Evolutionary conservation across 2,329 filamentous ascomycete genomes (phyloP).

Genomic region (Aureobasidium melanogenum): DNA sequence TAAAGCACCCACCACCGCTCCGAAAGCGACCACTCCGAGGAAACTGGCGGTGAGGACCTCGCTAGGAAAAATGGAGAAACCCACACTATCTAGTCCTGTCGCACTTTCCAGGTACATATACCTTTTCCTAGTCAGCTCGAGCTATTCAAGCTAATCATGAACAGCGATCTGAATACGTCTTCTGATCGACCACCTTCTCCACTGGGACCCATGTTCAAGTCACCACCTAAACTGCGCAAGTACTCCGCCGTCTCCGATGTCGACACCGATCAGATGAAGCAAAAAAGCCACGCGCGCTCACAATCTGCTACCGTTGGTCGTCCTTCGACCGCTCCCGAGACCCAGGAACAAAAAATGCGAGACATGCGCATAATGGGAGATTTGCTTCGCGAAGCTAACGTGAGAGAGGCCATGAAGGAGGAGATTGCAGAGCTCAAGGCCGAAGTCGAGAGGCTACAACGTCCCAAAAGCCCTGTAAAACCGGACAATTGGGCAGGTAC

Average conservation of each 20-base stretch:
- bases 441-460: constrained; percentile 11
- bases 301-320: constrained; percentile 11
- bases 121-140: too few relatives aligned
- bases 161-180: neutral
- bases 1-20: neutral
- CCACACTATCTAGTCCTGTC: neutral
- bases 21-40: neutral
- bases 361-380: constrained; percentile 16
- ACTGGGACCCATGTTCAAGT: neutral
- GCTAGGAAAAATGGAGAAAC: neutral
- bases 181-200: neutral
- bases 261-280: constrained; percentile 12
- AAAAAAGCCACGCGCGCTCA: constrained; percentile 11
- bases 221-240: constrained; percentile 8
- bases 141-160: neutral
- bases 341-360: constrained; percentile 12
- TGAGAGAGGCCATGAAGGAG: constrained; percentile 11
- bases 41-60: constrained; percentile 7
- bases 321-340: constrained; percentile 10
- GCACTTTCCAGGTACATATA: neutral
- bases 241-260: constrained; percentile 10
- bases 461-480: constrained; percentile 4
- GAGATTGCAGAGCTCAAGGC: constrained; percentile 13
- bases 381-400: constrained; percentile 14
- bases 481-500: neutral